Percentiles rank a stretch among this genome's conserved stretches.
These are phyloP conservation scores for Perkinsus chesapeaki DNA, from an alignment of 169 alveolate species.

Conservation along the genomic window DNA sequence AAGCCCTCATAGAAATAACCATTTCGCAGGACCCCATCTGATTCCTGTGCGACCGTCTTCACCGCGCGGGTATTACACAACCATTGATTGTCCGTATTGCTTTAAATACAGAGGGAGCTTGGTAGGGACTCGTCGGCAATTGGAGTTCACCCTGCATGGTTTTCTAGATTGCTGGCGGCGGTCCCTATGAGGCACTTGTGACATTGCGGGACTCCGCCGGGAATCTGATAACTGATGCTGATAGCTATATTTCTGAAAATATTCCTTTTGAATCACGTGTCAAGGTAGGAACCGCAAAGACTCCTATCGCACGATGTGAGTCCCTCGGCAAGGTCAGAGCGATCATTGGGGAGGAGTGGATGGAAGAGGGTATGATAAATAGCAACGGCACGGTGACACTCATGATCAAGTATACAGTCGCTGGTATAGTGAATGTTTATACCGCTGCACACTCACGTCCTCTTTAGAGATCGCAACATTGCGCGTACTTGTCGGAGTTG, in stretches of 20 bases:
- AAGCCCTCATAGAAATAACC: background rate
- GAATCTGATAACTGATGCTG: background rate
- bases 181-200: background rate
- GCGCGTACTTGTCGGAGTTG: background rate
- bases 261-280: background rate
- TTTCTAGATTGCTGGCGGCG: background rate
- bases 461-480: background rate
- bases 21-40: background rate
- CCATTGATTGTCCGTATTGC: background rate
- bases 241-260: background rate
- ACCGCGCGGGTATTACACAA: background rate
- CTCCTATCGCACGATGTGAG: background rate
- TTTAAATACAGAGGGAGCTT: background rate
- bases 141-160: background rate
- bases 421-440: background rate
- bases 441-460: background rate
- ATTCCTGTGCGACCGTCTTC: background rate
- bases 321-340: background rate
- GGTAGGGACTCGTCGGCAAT: background rate
- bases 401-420: background rate
- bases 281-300: background rate
- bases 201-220: background rate
- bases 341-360: background rate
- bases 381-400: background rate
- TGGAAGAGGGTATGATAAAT: background rate